These are phyloP conservation scores for Halenospora varia DNA, from an alignment of 495 filamentous ascomycete species.

Conservation along the genomic window DNA sequence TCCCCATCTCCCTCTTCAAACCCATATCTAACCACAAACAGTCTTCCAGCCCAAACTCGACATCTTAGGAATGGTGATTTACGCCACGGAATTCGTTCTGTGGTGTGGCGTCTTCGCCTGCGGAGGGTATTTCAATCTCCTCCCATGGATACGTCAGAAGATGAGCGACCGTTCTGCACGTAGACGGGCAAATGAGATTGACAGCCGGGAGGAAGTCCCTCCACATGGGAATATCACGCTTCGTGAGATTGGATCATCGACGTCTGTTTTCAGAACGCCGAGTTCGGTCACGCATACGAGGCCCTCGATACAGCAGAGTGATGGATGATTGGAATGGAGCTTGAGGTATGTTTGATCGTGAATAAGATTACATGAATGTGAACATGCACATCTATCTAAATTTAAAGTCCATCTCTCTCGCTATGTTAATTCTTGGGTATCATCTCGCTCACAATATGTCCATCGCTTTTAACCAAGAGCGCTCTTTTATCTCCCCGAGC, in stretches of 20 bases:
- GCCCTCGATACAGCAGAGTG: no score
- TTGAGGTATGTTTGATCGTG: no score
- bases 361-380: no score
- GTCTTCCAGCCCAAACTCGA: slow-evolving; percentile 52
- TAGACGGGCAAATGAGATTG: background rate
- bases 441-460: no score
- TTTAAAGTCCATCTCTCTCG: no score
- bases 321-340: no score
- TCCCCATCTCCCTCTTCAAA: no score
- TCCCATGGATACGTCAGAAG: slow-evolving; percentile 42
- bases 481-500: no score
- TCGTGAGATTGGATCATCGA: slow-evolving; percentile 51
- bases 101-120: slow-evolving; percentile 61
- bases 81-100: slow-evolving; percentile 54
- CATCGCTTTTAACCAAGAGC: no score
- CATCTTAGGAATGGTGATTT: slow-evolving; percentile 56
- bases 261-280: slow-evolving; percentile 51
- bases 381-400: no score
- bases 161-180: slow-evolving; percentile 14
- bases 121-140: slow-evolving; percentile 53
- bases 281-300: slow-evolving; percentile 28
- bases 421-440: no score
- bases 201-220: background rate
- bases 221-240: slow-evolving; percentile 31
- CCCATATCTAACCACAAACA: no score